Evolutionary conservation across 108 stramenopile species (phyloP).

Genomic region (Cyclotella cryptica): DNA sequence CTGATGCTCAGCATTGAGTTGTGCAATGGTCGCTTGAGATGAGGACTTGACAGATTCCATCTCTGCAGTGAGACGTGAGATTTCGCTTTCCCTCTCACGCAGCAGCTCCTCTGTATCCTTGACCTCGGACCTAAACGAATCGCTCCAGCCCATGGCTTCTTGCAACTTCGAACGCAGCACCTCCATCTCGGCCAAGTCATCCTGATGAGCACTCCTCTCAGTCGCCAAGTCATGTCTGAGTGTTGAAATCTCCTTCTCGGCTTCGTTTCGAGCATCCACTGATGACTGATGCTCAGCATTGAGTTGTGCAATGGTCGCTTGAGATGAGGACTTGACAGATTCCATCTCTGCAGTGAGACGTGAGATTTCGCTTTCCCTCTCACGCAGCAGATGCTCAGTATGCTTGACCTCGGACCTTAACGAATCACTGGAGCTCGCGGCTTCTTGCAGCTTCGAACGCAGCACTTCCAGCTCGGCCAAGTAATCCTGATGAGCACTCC

Average conservation of each 20-base stretch:
- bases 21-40: neutral
- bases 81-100: neutral
- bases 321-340: neutral
- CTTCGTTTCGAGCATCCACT: neutral
- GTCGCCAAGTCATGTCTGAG: too few species aligned
- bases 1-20: slow-evolving; percentile 1
- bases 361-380: neutral
- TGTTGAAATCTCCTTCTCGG: too few species aligned
- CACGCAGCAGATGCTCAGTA: neutral
- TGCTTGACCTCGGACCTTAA: neutral
- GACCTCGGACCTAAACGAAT: neutral
- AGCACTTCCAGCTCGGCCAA: too few species aligned
- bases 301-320: neutral
- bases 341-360: neutral
- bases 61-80: neutral
- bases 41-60: slow-evolving; percentile 18
- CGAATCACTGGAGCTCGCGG: neutral
- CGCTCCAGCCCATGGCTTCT: neutral
- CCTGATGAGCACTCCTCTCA: neutral
- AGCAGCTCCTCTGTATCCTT: neutral
- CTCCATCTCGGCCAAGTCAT: neutral
- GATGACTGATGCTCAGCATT: neutral
- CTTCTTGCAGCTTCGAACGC: slow-evolving; percentile 5
- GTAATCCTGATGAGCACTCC: too few species aligned
- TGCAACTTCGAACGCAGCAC: slow-evolving; percentile 10